Conservation (phyloP, 129 eudicot genomes). For the Logfia minima region DNA sequence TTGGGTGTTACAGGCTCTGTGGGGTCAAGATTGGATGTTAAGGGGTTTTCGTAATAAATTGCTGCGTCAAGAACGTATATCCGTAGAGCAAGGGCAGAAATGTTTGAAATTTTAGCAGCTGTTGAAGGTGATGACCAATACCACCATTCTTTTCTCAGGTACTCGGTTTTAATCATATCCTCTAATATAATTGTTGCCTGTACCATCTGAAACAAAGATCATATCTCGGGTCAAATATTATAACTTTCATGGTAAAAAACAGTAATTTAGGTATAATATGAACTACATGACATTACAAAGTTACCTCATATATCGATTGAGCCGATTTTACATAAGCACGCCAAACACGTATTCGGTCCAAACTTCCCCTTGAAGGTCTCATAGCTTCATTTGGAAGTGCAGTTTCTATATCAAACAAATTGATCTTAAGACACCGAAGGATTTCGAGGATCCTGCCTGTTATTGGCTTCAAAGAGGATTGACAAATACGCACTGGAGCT, state of each 20-base stretch:
- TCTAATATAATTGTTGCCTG: constrained; percentile 63
- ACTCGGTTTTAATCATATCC: constrained; percentile 65
- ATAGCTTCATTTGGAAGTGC: constrained; percentile 81
- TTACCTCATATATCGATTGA: constrained; percentile 77
- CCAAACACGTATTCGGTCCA: constrained; percentile 69
- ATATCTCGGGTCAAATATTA: neutral
- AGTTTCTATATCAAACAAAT: constrained; percentile 85
- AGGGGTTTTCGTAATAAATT: constrained; percentile 50
- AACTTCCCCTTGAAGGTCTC: constrained; percentile 53
- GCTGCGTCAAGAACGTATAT: constrained; percentile 68
- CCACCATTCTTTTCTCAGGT: constrained; percentile 57
- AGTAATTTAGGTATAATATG: neutral
- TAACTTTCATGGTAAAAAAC: neutral
- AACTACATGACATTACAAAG: neutral
- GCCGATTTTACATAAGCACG: constrained; percentile 84
- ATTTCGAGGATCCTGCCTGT: constrained; percentile 66
- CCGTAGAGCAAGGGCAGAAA: constrained; percentile 67
- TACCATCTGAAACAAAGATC: constrained; percentile 53
- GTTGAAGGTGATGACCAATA: constrained; percentile 75
- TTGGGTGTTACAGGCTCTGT: constrained; percentile 34
- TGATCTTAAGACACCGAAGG: constrained; percentile 66
- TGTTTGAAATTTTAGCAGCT: constrained; percentile 59
- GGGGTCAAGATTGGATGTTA: constrained; percentile 24
- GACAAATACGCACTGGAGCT: constrained; percentile 45
- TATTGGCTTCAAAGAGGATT: constrained; percentile 66